Base-by-base conservation (phyloP, 768 basidiomycete species). In the Lactifluus pinguis region DNA sequence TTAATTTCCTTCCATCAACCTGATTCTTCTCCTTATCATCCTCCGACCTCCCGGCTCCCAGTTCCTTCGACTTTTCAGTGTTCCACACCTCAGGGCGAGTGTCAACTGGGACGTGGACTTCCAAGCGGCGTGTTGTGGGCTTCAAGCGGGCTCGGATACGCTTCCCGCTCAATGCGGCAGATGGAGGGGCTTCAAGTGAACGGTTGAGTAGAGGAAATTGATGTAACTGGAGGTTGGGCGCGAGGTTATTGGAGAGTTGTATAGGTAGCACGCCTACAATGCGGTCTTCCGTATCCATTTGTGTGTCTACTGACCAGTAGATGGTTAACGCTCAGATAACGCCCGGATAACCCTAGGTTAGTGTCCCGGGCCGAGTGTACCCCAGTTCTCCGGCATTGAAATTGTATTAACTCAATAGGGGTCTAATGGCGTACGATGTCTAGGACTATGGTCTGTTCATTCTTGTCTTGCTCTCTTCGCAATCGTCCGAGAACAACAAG, bases 61-160 rank as follows among this genome's bases (percentile, higher is more conserved):
- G 74, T 34, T 83, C 82, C 68, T 77, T 80, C 15, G 85, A 82
- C 61, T 80, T 80, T 57, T 89, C 87, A n/a, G 70, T 69, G 67
- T 87, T 92, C 84, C 87, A 91, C 15, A 93, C 87, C 64, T 91
- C 89, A 17, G 83, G 75, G 39, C 91, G 83, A 21, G 82, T 82
- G 69, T 93, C 91, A n/a, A 83, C 80, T 5, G 91, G 91, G 13
- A 93, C 79, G 70, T 91, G 89, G 25, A 93, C 77, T 70, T 93
- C 91, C 36, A 88, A 70, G 64, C 84, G 77, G 54, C 77, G 80
- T 41, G 80, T 76, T 42, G 76, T 73, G 4, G 84, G 79, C 71
- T 91, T 92, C 63, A 85, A 74, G 38, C 90, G 82, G 6, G 89
- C 89, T 38, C 78, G 78, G 57, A 93, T 88, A 25, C 82, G 80